Percentiles rank a stretch among this genome's conserved stretches.
phyloP scores from a whole-genome alignment of 306 rosid species.

The Datisca glomerata region DNA sequence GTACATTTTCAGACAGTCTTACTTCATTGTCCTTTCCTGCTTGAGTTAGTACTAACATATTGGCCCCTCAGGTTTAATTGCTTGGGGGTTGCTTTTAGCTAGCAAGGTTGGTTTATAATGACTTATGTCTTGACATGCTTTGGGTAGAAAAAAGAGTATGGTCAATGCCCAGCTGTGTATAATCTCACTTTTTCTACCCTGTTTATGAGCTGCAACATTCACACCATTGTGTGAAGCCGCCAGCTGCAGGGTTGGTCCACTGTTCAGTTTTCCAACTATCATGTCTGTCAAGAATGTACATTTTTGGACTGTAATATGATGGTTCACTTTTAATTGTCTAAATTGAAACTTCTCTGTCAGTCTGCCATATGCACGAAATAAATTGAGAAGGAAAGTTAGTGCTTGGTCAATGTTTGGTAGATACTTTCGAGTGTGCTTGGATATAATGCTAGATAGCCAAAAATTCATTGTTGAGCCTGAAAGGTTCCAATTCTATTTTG shows the following conservation, averaged over 20 bases:
- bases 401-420: no score
- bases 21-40: constrained; percentile 20
- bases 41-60: constrained; percentile 15
- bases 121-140: no score
- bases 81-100: constrained; percentile 13
- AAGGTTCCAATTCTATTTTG: no score
- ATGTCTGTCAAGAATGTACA: constrained; percentile 13
- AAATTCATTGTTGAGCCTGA: no score
- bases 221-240: constrained; percentile 14
- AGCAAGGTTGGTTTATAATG: constrained; percentile 13
- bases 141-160: not conserved
- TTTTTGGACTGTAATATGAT: constrained; percentile 14
- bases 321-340: constrained; percentile 22
- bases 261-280: constrained; percentile 22
- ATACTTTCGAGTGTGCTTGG: no score
- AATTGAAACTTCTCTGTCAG: constrained; percentile 20
- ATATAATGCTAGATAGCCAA: no score
- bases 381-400: no score
- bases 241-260: constrained; percentile 39
- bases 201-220: constrained; percentile 17
- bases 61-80: constrained; percentile 15
- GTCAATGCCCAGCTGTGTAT: constrained; percentile 7
- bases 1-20: constrained; percentile 9
- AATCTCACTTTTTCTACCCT: constrained; percentile 6
- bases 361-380: constrained; percentile 10